Evolutionary conservation across 2,329 filamentous ascomycete genomes (phyloP), one percentile per base, ranked within the genome.

Genomic region (Fusarium newnesense): DNA sequence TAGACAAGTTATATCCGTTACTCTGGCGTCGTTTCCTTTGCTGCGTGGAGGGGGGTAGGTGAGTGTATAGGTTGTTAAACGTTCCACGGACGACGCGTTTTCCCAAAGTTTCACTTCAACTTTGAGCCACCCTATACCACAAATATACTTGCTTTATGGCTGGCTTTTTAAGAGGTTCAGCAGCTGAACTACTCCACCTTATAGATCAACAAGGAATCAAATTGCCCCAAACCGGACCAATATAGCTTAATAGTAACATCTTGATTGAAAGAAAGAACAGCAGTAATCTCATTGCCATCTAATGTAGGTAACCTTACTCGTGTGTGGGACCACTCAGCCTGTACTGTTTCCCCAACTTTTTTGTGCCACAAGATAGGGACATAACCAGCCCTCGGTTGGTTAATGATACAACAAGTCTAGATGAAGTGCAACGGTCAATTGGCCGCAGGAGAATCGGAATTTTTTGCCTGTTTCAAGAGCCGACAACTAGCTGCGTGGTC

Each of bases 111-210:
- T 52, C 39, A n/a, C 39, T 42, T 50, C 28, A 7, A 26, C 9
- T 16, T 28, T 10, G 4, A 19, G n/a, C 18, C 74, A 73, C 70
- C 70, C 70, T 73, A 39, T 24, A 73, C 43, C 28, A 24, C 21
- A 24, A 24, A 9, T 16, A 21, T 32, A 13, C 8, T 18, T 12
- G 19, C 18, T 21, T 40, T 21, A 12, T 49, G 30, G 7, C 21
- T 18, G 18, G 26, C 40, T 28, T 36, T n/a, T 28, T 16, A 8
- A 52, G 19, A 21, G 24, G n/a, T 37, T 39, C 24, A 28, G 24
- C 19, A 12, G 13, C 24, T 53, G 19, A 37, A 37, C 30, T 50
- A 37, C 24, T 21, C 32, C 21, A 16, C 21, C 30, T 32, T 32
- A 24, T 9, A 24, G 12, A 50, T 15, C 46, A 49, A 49, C 7